Percentiles rank a stretch among this genome's conserved stretches.
phyloP scores from a whole-genome alignment of 805 yeast genomes.

The Lipomyces yamadae region DNA sequence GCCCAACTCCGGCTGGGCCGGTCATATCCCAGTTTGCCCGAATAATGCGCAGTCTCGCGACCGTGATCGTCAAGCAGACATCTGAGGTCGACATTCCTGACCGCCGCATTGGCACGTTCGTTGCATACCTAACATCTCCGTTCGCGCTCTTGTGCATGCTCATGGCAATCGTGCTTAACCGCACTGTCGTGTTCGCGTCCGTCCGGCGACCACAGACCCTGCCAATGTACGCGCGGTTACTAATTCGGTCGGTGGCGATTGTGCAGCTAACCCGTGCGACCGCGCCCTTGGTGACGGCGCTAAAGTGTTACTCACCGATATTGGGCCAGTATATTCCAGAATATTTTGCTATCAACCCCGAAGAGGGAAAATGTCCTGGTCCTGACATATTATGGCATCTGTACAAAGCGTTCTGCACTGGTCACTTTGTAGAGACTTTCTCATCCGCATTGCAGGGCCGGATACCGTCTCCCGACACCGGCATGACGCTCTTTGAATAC shows the following conservation, averaged over 20 bases:
- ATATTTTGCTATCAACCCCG: slow-evolving; percentile 29
- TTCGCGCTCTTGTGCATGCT: slow-evolving; percentile 54
- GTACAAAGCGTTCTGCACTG: slow-evolving; percentile 61
- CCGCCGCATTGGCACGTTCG: slow-evolving; percentile 34
- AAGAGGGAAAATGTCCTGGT: slow-evolving; percentile 49
- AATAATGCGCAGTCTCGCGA: slow-evolving; percentile 20
- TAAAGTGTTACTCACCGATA: slow-evolving; percentile 42
- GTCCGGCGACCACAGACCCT: slow-evolving; percentile 51
- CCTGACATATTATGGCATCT: slow-evolving; percentile 62
- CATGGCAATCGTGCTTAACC: slow-evolving; percentile 61
- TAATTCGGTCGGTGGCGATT: slow-evolving; percentile 51
- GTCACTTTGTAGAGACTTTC: slow-evolving; percentile 70
- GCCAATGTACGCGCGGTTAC: slow-evolving; percentile 44
- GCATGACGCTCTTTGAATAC: slow-evolving; percentile 74
- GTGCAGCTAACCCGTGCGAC: slow-evolving; percentile 46
- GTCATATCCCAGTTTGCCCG: slow-evolving; percentile 22
- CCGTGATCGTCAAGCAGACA: slow-evolving; percentile 28
- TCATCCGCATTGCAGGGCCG: slow-evolving; percentile 61
- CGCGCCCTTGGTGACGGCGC: slow-evolving; percentile 47
- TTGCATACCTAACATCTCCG: slow-evolving; percentile 41
- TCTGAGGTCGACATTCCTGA: slow-evolving; percentile 35
- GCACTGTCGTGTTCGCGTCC: slow-evolving; percentile 64
- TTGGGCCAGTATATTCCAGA: slow-evolving; percentile 33
- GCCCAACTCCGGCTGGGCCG: neutral
- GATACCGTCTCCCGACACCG: slow-evolving; percentile 64